phyloP scores from a whole-genome alignment of 2,329 filamentous ascomycete species.

The Aspergillus fructus region DNA sequence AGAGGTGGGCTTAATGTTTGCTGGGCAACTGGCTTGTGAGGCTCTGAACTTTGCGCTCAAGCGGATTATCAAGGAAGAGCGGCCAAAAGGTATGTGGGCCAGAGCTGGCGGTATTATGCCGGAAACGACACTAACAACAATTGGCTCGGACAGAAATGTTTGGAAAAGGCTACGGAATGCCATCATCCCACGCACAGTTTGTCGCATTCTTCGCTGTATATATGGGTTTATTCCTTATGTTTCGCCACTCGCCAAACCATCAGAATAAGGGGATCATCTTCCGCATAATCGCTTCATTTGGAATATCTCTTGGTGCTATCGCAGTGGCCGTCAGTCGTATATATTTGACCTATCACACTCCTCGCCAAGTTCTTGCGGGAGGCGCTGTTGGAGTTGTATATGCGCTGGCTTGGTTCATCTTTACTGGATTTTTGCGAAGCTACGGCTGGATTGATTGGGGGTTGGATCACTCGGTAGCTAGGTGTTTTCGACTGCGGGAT shows the following conservation, averaged over 20 bases:
- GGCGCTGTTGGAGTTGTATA: conserved; percentile 67
- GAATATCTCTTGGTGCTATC: conserved; percentile 61
- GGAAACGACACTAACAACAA: neutral
- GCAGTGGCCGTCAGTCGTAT: conserved; percentile 78
- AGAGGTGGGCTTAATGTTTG: conserved; percentile 86
- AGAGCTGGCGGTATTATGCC: neutral
- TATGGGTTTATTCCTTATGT: conserved; percentile 77
- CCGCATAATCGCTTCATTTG: conserved; percentile 57
- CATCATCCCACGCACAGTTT: conserved; percentile 91
- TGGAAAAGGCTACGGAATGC: conserved; percentile 97
- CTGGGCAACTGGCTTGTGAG: conserved; percentile 88
- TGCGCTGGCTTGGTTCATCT: conserved; percentile 74
- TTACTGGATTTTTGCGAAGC: conserved; percentile 66
- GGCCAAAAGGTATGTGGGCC: conserved; percentile 67
- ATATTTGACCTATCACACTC: conserved; percentile 91
- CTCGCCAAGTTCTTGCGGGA: conserved; percentile 81
- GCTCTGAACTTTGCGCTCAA: conserved; percentile 87
- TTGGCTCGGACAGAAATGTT: conserved; percentile 58
- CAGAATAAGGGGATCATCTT: conserved; percentile 44
- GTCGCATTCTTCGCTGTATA: conserved; percentile 87
- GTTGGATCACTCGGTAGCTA: conserved; percentile 64
- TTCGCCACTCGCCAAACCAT: conserved; percentile 67
- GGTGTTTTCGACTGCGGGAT: conserved; percentile 73
- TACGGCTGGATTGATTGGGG: conserved; percentile 71
- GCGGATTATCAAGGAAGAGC: conserved; percentile 85